Conservation (phyloP, 1,284 basidiomycete genomes). For the Puccinia polysora region DNA sequence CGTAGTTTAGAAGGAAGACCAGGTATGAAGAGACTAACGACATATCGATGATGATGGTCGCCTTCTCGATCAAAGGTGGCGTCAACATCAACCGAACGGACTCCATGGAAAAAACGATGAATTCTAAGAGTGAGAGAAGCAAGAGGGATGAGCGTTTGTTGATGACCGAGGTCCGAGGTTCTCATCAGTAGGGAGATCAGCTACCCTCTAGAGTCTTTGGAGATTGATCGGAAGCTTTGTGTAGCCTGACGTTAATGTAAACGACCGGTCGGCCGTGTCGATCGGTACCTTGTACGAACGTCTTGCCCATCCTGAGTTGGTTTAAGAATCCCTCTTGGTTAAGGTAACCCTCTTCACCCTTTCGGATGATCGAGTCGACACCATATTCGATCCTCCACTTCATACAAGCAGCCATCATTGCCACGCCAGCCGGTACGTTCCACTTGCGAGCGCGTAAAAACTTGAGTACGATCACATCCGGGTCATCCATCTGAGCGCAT, state of each 20-base stretch:
- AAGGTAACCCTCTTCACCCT: constrained; percentile 38
- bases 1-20: too few relatives aligned
- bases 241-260: constrained; percentile 36
- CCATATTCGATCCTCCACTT: constrained; percentile 44
- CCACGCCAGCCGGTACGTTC: constrained; percentile 41
- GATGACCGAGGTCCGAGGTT: neutral
- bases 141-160: neutral
- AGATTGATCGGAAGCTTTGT: constrained; percentile 31
- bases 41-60: constrained; percentile 41
- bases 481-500: constrained; percentile 36
- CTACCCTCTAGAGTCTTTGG: constrained; percentile 34
- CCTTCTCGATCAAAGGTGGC: constrained; percentile 35
- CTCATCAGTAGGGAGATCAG: neutral
- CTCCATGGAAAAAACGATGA: constrained; percentile 39
- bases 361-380: constrained; percentile 19
- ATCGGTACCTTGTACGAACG: constrained; percentile 38
- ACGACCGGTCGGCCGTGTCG: constrained; percentile 31
- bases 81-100: constrained; percentile 39
- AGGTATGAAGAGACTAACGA: constrained; percentile 12
- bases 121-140: constrained; percentile 12
- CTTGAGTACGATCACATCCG: constrained; percentile 42
- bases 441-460: constrained; percentile 41
- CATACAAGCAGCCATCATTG: constrained; percentile 43
- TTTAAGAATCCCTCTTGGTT: constrained; percentile 21
- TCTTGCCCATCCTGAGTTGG: constrained; percentile 38